Conservation (phyloP, 805 yeast genomes). For the Myxozyma monticola region DNA sequence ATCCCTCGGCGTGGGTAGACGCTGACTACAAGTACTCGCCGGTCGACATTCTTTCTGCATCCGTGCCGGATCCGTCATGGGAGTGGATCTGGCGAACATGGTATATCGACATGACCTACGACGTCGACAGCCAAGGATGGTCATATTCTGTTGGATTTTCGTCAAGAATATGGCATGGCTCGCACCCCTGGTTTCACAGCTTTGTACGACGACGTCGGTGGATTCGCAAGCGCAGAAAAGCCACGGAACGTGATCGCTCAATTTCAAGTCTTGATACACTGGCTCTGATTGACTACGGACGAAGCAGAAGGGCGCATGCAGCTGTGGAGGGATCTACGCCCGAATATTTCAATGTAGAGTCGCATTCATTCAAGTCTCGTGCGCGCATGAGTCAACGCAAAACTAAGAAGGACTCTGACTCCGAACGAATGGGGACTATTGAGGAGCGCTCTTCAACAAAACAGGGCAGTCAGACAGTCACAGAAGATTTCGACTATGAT, state of each 20-base stretch:
- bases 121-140: constrained; percentile 89
- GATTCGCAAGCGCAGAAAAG: constrained; percentile 45
- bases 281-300: not conserved
- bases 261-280: not conserved
- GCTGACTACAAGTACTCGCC: constrained; percentile 37
- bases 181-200: constrained; percentile 54
- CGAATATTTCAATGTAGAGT: constrained; percentile 18
- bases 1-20: constrained; percentile 43
- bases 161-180: constrained; percentile 60
- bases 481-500: constrained; percentile 4
- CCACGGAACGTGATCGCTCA: not conserved
- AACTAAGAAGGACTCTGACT: not conserved
- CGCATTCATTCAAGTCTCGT: constrained; percentile 1
- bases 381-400: not conserved
- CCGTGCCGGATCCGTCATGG: constrained; percentile 62
- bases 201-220: constrained; percentile 68
- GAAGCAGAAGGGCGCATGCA: constrained; percentile 2
- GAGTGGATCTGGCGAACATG: constrained; percentile 68
- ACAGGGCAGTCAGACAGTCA: not conserved
- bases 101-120: constrained; percentile 69
- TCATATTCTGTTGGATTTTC: constrained; percentile 56
- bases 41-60: constrained; percentile 36
- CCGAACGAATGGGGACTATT: not conserved
- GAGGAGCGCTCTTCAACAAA: not conserved
- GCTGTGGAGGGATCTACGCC: constrained; percentile 11